phyloP scores from a whole-genome alignment of 805 yeast species.

The Ogataea kodamae region DNA sequence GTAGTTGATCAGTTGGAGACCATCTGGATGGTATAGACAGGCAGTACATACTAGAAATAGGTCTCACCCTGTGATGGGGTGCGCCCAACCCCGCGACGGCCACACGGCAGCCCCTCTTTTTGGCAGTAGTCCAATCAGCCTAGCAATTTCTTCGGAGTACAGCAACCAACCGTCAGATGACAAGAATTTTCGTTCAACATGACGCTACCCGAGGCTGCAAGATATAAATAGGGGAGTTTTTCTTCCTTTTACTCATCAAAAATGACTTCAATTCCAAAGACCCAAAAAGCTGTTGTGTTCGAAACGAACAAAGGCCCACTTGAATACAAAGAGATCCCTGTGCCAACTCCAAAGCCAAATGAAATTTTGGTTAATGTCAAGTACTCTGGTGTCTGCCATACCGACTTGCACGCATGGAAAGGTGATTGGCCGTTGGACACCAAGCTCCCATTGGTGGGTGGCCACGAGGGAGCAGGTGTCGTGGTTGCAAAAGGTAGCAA shows the following conservation, averaged over 20 bases:
- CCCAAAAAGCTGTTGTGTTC: constrained; percentile 71
- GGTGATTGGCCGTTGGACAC: constrained; percentile 88
- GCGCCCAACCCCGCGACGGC: constrained; percentile 10
- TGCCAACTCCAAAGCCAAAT: constrained; percentile 73
- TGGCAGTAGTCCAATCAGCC: constrained; percentile 3
- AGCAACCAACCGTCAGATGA: constrained; percentile 5
- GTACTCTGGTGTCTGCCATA: constrained; percentile 92
- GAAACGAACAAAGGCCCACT: constrained; percentile 63
- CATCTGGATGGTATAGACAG: no score
- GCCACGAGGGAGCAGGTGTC: constrained; percentile 88
- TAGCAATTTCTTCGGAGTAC: constrained; percentile 8
- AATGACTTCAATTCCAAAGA: constrained; percentile 46
- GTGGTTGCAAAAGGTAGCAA: constrained; percentile 73
- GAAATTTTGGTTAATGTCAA: constrained; percentile 78
- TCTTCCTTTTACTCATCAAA: constrained; percentile 2
- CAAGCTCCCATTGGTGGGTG: constrained; percentile 77
- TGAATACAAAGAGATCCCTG: constrained; percentile 69
- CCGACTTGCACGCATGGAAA: constrained; percentile 91
- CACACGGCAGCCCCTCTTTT: constrained; percentile 9
- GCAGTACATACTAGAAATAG: no score
- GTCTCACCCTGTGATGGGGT: constrained; percentile 9
- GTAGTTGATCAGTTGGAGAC: no score
- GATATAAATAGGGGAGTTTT: constrained; percentile 8
- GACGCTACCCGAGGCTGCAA: constrained; percentile 1
- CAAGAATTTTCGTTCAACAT: constrained; percentile 4